phyloP scores from a whole-genome alignment of 495 filamentous ascomycete species.

The Lophiotrema nucula region DNA sequence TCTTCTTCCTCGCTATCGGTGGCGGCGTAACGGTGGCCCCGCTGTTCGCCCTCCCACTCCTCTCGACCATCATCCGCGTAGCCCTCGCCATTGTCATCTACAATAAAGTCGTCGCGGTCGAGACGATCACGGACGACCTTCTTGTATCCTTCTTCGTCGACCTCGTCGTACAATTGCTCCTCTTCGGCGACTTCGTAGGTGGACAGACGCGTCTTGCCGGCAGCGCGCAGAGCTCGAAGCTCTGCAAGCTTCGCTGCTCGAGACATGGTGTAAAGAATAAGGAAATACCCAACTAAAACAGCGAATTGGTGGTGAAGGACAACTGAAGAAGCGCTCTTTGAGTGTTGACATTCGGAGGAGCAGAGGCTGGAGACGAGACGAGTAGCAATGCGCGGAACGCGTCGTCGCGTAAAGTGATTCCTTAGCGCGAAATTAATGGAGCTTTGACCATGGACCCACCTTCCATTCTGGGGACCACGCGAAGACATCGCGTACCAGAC shows the following conservation, averaged over 20 bases:
- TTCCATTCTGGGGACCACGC: too few species aligned
- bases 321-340: not conserved
- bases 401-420: constrained; percentile 22
- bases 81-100: constrained; percentile 52
- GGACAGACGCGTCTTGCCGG: constrained; percentile 85
- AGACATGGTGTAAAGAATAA: constrained; percentile 30
- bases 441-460: not conserved
- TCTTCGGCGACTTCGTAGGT: constrained; percentile 87
- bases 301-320: too few species aligned
- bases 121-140: constrained; percentile 87
- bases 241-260: constrained; percentile 60
- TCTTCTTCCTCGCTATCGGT: constrained; percentile 73
- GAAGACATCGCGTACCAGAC: too few species aligned
- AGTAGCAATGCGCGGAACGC: not conserved
- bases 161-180: constrained; percentile 87
- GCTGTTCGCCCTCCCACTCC: constrained; percentile 79
- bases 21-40: constrained; percentile 54
- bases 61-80: constrained; percentile 97
- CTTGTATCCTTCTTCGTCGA: constrained; percentile 96
- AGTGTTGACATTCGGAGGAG: constrained; percentile 9
- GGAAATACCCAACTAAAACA: not conserved
- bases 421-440: not conserved
- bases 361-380: constrained; percentile 3
- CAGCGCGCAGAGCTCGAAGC: constrained; percentile 76
- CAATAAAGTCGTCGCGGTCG: constrained; percentile 94